phyloP scores from a whole-genome alignment of 345 rosid species.

The Citrus australasica region DNA sequence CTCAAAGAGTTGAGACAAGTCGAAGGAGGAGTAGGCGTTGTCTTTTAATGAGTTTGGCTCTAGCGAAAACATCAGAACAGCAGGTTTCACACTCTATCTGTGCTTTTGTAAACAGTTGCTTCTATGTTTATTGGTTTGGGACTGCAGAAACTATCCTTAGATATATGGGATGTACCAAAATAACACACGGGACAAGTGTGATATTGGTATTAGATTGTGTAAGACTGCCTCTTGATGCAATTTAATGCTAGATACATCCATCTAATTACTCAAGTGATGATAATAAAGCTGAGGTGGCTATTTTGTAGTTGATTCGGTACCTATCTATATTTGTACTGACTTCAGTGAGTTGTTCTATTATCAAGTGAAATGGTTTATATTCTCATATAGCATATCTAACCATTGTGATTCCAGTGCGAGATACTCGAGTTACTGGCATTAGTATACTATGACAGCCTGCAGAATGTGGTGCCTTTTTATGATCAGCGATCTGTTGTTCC shows the following conservation, averaged over 20 bases:
- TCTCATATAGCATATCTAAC: conserved; percentile 12
- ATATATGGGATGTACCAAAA: background rate
- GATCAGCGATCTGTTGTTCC: conserved; percentile 85
- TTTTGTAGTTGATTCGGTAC: background rate
- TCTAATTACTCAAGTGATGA: background rate
- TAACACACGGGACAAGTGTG: background rate
- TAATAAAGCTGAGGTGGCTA: background rate
- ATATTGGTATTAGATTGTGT: background rate
- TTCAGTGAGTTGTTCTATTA: too few species aligned
- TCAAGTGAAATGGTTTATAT: conserved; percentile 3
- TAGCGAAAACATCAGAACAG: conserved; percentile 74
- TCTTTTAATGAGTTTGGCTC: conserved; percentile 89
- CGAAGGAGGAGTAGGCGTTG: conserved; percentile 96
- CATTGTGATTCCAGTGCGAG: conserved; percentile 60
- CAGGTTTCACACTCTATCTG: conserved; percentile 49
- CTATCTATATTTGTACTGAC: background rate
- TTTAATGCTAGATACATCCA: background rate
- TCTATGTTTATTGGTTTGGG: background rate
- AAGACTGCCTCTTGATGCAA: background rate
- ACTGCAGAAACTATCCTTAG: background rate
- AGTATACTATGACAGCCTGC: conserved; percentile 97
- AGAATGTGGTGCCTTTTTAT: conserved; percentile 90
- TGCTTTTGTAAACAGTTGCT: background rate
- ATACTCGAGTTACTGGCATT: conserved; percentile 91
- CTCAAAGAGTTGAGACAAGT: conserved; percentile 87